Conservation (phyloP, 768 basidiomycete species). For the Tulasnella sp. region DNA sequence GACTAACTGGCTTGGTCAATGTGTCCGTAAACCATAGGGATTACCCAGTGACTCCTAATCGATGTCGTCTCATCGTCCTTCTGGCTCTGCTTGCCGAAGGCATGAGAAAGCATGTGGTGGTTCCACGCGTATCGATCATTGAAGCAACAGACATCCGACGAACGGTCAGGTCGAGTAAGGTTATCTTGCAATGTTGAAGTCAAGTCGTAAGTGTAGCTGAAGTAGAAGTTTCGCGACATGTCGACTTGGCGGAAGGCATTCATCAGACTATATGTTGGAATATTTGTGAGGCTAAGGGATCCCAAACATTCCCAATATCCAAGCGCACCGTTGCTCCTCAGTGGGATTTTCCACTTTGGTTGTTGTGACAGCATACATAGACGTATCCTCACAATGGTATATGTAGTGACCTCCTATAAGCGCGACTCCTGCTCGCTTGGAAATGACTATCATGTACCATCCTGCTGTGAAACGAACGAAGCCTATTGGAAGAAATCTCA, state of each 20-base stretch:
- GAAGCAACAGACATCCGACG: conserved; percentile 42
- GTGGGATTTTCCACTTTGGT: conserved; percentile 76
- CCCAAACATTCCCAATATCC: background rate
- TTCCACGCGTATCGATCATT: conserved; percentile 95
- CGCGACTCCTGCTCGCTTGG: conserved; percentile 84
- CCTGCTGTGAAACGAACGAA: conserved; percentile 92
- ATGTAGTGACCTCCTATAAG: conserved; percentile 92
- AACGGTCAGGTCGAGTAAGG: conserved; percentile 43
- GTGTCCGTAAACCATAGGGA: conserved; percentile 89
- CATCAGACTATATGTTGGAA: conserved; percentile 40
- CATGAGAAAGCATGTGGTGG: conserved; percentile 64
- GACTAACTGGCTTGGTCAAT: conserved; percentile 94
- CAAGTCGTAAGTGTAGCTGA: conserved; percentile 94
- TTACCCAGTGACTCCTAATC: conserved; percentile 64
- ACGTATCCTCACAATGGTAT: conserved; percentile 90
- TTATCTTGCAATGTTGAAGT: conserved; percentile 95
- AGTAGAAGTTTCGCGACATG: conserved; percentile 98
- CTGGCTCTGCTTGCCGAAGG: conserved; percentile 39
- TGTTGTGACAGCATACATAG: conserved; percentile 63
- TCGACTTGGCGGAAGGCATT: conserved; percentile 94
- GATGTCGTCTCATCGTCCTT: conserved; percentile 11
- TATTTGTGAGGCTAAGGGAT: background rate
- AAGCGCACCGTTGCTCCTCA: conserved; percentile 59
- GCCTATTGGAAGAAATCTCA: conserved; percentile 34
- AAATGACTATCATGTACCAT: conserved; percentile 89